These are phyloP conservation scores for Nothophoma quercina DNA, from an alignment of 2,329 filamentous ascomycete species.

Conservation along the genomic window DNA sequence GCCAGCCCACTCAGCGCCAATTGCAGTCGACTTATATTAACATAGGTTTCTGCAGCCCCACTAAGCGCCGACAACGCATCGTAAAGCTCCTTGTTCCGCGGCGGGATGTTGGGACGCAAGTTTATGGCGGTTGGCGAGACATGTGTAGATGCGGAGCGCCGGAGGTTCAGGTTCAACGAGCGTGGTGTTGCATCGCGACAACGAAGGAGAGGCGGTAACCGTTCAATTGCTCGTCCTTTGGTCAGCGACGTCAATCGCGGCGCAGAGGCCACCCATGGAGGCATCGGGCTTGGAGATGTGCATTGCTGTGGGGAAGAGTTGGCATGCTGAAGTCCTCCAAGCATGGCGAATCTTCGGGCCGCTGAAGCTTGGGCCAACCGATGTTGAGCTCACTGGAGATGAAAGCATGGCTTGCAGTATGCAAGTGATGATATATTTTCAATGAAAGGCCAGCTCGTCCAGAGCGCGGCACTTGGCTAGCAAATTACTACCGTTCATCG, in stretches of 20 bases:
- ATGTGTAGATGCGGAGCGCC: conserved; percentile 51
- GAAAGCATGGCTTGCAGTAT: neutral
- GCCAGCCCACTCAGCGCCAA: conserved; percentile 73
- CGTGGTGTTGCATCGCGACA: conserved; percentile 36
- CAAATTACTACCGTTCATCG: conserved; percentile 42
- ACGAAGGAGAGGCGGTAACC: conserved; percentile 30
- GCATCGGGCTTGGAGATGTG: conserved; percentile 49
- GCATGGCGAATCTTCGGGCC: conserved; percentile 36
- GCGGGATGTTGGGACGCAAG: conserved; percentile 60
- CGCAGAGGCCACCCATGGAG: conserved; percentile 51
- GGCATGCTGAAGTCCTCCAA: conserved; percentile 33
- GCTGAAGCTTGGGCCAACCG: conserved; percentile 14
- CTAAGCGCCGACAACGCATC: conserved; percentile 67
- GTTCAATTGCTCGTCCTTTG: conserved; percentile 38
- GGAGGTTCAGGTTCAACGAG: conserved; percentile 26
- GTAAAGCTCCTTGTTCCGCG: conserved; percentile 65
- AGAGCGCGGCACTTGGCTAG: conserved; percentile 30
- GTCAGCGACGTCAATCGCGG: conserved; percentile 40
- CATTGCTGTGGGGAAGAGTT: conserved; percentile 26
- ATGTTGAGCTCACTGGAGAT: conserved; percentile 5
- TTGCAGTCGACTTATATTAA: conserved; percentile 74
- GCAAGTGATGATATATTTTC: conserved; percentile 29
- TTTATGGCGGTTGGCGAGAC: conserved; percentile 63
- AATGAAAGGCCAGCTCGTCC: conserved; percentile 33
- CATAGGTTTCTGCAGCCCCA: conserved; percentile 65